Conservation (phyloP, 1,284 basidiomycete species). For the Tilletia horrida region DNA sequence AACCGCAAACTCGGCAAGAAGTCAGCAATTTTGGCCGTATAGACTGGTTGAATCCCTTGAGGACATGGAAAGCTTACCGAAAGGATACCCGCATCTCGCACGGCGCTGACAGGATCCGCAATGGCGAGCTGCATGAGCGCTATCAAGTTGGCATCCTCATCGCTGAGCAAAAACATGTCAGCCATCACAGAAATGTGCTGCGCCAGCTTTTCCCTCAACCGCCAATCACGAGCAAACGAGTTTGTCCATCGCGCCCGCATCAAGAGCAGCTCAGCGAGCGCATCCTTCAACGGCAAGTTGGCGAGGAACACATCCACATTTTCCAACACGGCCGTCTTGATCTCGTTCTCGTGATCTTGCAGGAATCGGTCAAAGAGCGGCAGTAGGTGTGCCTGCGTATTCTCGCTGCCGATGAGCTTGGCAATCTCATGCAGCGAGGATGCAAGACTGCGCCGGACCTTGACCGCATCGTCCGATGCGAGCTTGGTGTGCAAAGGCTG, state of each 20-base stretch:
- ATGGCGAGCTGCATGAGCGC: conserved; percentile 66
- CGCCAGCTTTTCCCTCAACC: conserved; percentile 71
- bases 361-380: conserved; percentile 68
- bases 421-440: conserved; percentile 87
- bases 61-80: conserved; percentile 61
- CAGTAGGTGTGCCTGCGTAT: conserved; percentile 70
- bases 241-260: conserved; percentile 67
- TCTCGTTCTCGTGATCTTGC: conserved; percentile 64
- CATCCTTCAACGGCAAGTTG: conserved; percentile 61
- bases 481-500: conserved; percentile 69
- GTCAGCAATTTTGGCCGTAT: too few relatives aligned
- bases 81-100: conserved; percentile 72
- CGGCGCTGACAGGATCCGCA: conserved; percentile 75
- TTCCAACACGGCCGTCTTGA: conserved; percentile 63
- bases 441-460: conserved; percentile 73
- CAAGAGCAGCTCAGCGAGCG: conserved; percentile 62
- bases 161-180: conserved; percentile 50
- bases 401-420: conserved; percentile 72
- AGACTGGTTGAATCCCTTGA: too few relatives aligned
- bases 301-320: conserved; percentile 58
- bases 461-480: conserved; percentile 61
- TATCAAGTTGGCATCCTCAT: conserved; percentile 52
- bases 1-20: neutral
- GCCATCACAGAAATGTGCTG: conserved; percentile 63
- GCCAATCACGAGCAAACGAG: conserved; percentile 70